Conservation (phyloP, 176 grass and related monocot genomes). For the Triticum turgidum region DNA sequence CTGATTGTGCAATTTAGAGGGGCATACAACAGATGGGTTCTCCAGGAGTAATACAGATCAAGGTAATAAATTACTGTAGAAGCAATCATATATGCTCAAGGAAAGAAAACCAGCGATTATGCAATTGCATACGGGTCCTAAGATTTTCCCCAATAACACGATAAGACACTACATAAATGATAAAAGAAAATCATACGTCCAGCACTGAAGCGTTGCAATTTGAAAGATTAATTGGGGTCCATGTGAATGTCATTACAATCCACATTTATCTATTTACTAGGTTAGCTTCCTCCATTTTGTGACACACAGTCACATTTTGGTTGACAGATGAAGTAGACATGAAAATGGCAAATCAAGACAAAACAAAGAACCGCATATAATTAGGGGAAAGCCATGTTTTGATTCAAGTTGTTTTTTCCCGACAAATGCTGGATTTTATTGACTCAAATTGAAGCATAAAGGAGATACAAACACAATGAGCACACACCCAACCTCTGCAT, state of each 20-base stretch:
- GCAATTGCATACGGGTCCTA: neutral
- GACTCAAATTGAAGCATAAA: too few relatives aligned
- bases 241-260: neutral
- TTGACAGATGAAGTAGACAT: neutral
- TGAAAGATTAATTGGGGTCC: neutral
- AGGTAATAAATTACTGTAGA: neutral
- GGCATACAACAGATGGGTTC: neutral
- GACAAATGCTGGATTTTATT: too few relatives aligned
- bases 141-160: neutral
- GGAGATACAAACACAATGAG: too few relatives aligned
- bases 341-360: neutral
- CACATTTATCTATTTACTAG: neutral
- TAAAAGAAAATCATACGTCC: conserved; percentile 1
- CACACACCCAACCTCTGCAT: too few relatives aligned
- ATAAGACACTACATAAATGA: neutral
- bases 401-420: neutral
- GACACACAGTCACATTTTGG: neutral
- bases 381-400: neutral
- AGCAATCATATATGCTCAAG: conserved; percentile 28
- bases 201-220: neutral
- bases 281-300: conserved; percentile 1
- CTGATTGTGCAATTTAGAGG: neutral
- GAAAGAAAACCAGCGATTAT: neutral
- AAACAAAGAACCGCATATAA: neutral
- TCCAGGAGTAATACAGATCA: neutral